These are phyloP conservation scores for Trametes cingulata DNA, from an alignment of 768 basidiomycete species.

Conservation along the genomic window DNA sequence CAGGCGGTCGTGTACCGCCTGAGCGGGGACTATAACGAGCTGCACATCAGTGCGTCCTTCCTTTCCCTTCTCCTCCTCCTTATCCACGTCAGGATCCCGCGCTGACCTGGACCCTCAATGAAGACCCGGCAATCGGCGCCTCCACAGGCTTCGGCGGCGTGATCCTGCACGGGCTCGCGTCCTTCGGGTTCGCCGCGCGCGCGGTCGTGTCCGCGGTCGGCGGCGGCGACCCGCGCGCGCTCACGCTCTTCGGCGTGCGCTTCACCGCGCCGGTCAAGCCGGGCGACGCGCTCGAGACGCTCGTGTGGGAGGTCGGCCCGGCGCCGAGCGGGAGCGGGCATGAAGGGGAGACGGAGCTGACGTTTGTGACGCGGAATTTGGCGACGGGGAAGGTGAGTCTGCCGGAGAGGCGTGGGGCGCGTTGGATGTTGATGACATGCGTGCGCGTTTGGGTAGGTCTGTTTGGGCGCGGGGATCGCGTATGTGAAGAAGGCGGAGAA, in stretches of 20 bases:
- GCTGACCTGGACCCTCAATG: conserved; percentile 48
- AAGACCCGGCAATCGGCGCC: conserved; percentile 76
- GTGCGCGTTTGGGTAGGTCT: conserved; percentile 37
- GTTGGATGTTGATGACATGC: neutral
- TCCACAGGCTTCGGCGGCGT: conserved; percentile 78
- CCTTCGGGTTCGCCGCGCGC: conserved; percentile 81
- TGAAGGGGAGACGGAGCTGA: conserved; percentile 38
- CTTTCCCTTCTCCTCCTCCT: neutral
- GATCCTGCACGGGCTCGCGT: conserved; percentile 83
- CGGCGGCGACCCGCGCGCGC: conserved; percentile 55
- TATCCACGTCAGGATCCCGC: neutral
- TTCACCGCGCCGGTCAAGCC: conserved; percentile 87
- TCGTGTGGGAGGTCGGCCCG: conserved; percentile 72
- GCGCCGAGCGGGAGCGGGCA: conserved; percentile 28
- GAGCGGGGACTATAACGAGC: conserved; percentile 53
- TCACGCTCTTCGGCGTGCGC: conserved; percentile 69
- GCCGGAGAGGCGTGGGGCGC: neutral
- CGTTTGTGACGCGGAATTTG: conserved; percentile 41
- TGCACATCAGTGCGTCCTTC: conserved; percentile 44
- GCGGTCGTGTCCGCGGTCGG: conserved; percentile 68
- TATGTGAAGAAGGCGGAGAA: conserved; percentile 55
- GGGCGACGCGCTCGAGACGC: conserved; percentile 78
- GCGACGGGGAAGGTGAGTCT: conserved; percentile 41
- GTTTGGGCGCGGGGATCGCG: conserved; percentile 63
- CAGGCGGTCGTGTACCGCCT: conserved; percentile 51